These are phyloP conservation scores for Xerocomellus dryophilus DNA, from an alignment of 768 basidiomycete genomes.

Conservation along the genomic window DNA sequence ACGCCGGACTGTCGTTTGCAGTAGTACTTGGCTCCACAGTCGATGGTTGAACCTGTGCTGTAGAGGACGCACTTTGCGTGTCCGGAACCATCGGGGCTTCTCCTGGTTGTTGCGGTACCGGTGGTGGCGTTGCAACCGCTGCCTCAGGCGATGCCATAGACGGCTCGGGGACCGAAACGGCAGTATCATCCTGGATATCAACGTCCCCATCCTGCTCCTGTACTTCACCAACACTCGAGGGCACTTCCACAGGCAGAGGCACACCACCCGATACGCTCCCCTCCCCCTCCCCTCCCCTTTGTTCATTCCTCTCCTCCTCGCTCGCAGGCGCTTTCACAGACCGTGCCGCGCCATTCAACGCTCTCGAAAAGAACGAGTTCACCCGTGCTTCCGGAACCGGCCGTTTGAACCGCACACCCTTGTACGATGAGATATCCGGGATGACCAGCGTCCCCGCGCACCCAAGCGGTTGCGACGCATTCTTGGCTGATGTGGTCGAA, in stretches of 20 bases:
- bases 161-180: background rate
- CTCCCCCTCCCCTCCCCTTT: background rate
- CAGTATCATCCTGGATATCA: conserved; percentile 7
- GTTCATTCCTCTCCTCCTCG: background rate
- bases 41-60: background rate
- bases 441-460: conserved; percentile 7
- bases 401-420: conserved; percentile 22
- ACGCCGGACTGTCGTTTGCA: background rate
- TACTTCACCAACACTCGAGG: background rate
- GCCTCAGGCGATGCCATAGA: background rate
- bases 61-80: background rate
- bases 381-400: conserved; percentile 4
- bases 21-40: background rate
- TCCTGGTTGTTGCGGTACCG: background rate
- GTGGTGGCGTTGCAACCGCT: background rate
- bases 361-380: conserved; percentile 27
- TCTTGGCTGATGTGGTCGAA: background rate
- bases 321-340: background rate
- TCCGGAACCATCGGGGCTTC: background rate
- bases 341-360: conserved; percentile 1
- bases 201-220: background rate
- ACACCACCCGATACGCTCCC: background rate
- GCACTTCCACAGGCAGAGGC: background rate
- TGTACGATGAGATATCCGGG: conserved; percentile 26
- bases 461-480: background rate